These are phyloP conservation scores for Rasamsonia emersonii DNA, from an alignment of 2,329 filamentous ascomycete species.

Conservation along the genomic window DNA sequence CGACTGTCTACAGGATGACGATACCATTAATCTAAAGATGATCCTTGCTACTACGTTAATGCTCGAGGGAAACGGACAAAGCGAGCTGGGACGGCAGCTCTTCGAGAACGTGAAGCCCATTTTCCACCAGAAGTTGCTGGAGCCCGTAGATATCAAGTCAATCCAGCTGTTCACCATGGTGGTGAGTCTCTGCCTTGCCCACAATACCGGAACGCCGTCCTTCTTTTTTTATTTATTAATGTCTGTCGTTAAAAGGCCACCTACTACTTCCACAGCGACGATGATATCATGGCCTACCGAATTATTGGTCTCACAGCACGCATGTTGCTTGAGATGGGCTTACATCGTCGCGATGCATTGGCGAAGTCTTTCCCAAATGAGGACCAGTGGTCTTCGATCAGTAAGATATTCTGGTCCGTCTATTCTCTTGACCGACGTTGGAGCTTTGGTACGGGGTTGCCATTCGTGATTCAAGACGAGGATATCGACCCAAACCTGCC, in stretches of 20 bases:
- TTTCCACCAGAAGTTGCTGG: slow-evolving; percentile 56
- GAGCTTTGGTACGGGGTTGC: slow-evolving; percentile 83
- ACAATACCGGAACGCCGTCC: slow-evolving; percentile 3
- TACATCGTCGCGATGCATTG: slow-evolving; percentile 72
- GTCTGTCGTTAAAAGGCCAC: slow-evolving; percentile 42
- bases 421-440: slow-evolving; percentile 79
- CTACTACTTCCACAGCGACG: slow-evolving; percentile 78
- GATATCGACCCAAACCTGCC: slow-evolving; percentile 76
- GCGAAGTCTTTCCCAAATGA: slow-evolving; percentile 58
- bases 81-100: slow-evolving; percentile 61
- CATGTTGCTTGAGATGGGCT: slow-evolving; percentile 69
- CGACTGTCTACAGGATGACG: slow-evolving; percentile 54
- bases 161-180: slow-evolving; percentile 50
- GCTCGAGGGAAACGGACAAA: slow-evolving; percentile 71
- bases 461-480: slow-evolving; percentile 74
- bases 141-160: slow-evolving; percentile 48
- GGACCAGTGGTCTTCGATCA: slow-evolving; percentile 57
- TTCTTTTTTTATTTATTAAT: background rate
- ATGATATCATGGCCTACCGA: slow-evolving; percentile 79
- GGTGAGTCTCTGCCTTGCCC: slow-evolving; percentile 15
- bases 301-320: slow-evolving; percentile 75
- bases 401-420: slow-evolving; percentile 75
- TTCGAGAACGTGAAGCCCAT: slow-evolving; percentile 68
- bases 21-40: slow-evolving; percentile 68
- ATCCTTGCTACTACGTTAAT: slow-evolving; percentile 70